A percentile compares a stretch with the other conserved stretches of the same genome.
phyloP scores from a whole-genome alignment of 345 rosid species.

The Isatis tinctoria region DNA sequence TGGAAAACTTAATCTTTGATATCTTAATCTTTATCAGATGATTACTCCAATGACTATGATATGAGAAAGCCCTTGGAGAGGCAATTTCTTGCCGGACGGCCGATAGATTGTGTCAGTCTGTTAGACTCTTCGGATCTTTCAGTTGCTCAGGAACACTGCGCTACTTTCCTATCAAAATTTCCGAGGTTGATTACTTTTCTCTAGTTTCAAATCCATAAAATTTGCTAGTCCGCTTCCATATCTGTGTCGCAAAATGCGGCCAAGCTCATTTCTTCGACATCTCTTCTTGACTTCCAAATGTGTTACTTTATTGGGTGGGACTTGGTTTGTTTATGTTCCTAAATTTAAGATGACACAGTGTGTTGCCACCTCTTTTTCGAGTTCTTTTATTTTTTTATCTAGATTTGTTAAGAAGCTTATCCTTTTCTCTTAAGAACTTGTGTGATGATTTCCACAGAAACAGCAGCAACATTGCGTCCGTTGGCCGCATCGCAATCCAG shows the following conservation, averaged over 20 bases:
- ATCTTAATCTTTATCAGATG: conserved; percentile 45
- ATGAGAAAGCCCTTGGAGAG: conserved; percentile 90
- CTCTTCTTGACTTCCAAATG: background rate
- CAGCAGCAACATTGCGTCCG: conserved; percentile 42
- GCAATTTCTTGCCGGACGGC: conserved; percentile 52
- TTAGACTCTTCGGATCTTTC: conserved; percentile 52
- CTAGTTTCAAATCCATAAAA: background rate
- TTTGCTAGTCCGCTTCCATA: background rate
- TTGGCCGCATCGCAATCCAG: conserved; percentile 81
- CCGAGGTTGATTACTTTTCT: conserved; percentile 41
- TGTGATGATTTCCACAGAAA: conserved; percentile 40
- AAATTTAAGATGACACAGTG: background rate
- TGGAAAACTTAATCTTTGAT: conserved; percentile 4
- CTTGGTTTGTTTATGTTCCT: background rate
- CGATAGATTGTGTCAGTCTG: conserved; percentile 69
- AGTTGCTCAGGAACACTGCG: conserved; percentile 49
- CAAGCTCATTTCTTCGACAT: background rate
- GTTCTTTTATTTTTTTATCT: background rate
- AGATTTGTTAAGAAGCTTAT: background rate
- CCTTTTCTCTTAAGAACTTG: background rate
- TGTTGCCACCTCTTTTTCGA: background rate
- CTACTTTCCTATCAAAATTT: conserved; percentile 61
- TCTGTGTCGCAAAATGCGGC: background rate
- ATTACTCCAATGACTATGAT: conserved; percentile 79
- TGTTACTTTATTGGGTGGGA: background rate